Base-by-base conservation (phyloP, 78 protist species). In the Anaeramoeba ignava region DNA sequence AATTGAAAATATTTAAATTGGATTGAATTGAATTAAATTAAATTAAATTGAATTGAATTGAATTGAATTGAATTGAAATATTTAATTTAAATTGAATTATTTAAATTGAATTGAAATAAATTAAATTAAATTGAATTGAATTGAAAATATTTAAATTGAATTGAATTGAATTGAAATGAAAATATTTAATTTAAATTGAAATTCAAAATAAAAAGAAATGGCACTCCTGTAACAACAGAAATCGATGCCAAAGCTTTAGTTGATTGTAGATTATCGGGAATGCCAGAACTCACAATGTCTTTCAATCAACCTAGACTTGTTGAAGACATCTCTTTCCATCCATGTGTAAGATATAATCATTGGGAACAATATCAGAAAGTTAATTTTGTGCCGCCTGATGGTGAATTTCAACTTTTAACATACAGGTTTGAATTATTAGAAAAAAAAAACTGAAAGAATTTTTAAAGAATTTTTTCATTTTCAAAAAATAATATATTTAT, bases 321-420 rank as follows among this genome's bases (percentile, higher is more conserved):
- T 81, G 93, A 91, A 41, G 95, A 92, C 42, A 88, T 88, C 82
- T 81, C 88, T 41, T 84, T 92, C 68, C 95, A 92, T 86, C 94
- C 91, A 42, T 92, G 94, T 83, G 94, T 92, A 1, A 86, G 94
- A 67, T 88, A 90, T 83, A 68, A 81, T 1, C 31, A 1, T 39
- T 78, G 36, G 36, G 81, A 78, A 23, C 42, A 78, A 39, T 1
- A 78, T 39, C 1, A 78, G 90, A 88, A 85, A 31, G 31, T 92
- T 41, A 83, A 89, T 33, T 92, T 92, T 80, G 86, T 89, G 41
- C 92, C 94, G 41, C 92, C 94, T 0, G 94, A 92, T 85, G 94
- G 94, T 27, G 2, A 82, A 17, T 92, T 92, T 80, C 86, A 88
- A 82, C 84, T 92, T 41, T 68, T 88, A 42, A 40, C 68, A 33